These are phyloP conservation scores for Aspergillus vadensis DNA, from an alignment of 2,329 filamentous ascomycete species.

Conservation along the genomic window DNA sequence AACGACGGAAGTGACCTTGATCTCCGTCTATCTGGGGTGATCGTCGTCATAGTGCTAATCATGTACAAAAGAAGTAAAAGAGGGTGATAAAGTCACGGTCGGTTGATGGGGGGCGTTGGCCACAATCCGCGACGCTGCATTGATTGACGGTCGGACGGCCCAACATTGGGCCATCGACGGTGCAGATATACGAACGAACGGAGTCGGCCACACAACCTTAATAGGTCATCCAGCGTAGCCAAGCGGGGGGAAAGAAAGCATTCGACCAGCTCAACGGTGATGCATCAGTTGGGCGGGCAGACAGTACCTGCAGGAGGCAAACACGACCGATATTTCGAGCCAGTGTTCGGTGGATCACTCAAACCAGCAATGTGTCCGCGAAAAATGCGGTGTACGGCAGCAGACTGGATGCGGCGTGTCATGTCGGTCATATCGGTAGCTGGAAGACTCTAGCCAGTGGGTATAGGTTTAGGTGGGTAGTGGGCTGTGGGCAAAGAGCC, in stretches of 20 bases:
- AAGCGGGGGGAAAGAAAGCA: constrained; percentile 3
- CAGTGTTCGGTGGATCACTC: constrained; percentile 12
- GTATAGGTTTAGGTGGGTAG: too few relatives aligned
- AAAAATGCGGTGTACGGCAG: constrained; percentile 27
- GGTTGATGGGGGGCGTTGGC: background rate
- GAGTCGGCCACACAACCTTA: constrained; percentile 4
- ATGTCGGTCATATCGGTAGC: constrained; percentile 1
- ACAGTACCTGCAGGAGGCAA: constrained; percentile 24
- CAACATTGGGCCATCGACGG: constrained; percentile 12
- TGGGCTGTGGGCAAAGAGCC: too few relatives aligned
- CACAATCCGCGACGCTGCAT: background rate
- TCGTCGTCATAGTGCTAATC: constrained; percentile 19
- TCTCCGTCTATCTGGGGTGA: constrained; percentile 19
- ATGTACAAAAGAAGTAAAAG: constrained; percentile 19
- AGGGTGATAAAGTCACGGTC: background rate
- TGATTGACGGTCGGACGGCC: constrained; percentile 16
- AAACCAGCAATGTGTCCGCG: constrained; percentile 13
- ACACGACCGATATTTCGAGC: constrained; percentile 14
- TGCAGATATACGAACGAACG: constrained; percentile 9
- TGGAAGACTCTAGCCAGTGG: background rate
- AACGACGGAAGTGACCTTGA: constrained; percentile 1
- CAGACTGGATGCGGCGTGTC: constrained; percentile 5
- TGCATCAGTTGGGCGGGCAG: constrained; percentile 21
- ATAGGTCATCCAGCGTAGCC: constrained; percentile 1
- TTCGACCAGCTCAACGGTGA: constrained; percentile 21